Evolutionary conservation across 345 rosid species (phyloP).

Genomic region (Boechera divaricarpa): DNA sequence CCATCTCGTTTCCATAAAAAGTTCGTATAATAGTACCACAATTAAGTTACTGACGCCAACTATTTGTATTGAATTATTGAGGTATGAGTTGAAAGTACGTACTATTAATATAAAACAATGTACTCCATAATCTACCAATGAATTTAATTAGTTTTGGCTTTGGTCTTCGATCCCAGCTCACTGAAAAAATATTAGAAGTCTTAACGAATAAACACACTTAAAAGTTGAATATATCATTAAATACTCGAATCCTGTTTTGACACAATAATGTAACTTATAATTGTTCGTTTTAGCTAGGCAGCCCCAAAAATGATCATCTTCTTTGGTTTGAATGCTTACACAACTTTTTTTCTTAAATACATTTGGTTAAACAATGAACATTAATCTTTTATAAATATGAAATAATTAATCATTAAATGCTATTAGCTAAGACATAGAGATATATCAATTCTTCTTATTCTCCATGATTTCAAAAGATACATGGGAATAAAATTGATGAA

Average conservation of each 20-base stretch:
- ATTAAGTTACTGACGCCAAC: conserved; percentile 13
- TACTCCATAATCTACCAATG: background rate
- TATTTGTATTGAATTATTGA: conserved; percentile 14
- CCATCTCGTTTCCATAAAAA: background rate
- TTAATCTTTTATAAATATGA: background rate
- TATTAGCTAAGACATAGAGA: background rate
- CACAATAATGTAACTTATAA: background rate
- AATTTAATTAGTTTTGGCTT: background rate
- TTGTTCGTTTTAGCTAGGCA: background rate
- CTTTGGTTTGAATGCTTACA: conserved; percentile 5
- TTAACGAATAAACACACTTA: background rate
- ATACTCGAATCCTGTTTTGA: background rate
- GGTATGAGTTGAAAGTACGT: background rate
- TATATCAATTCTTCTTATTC: conserved; percentile 12
- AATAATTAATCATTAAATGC: background rate
- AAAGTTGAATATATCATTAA: background rate
- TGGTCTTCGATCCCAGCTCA: background rate
- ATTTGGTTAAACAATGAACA: background rate
- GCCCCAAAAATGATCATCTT: background rate
- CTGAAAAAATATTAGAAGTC: background rate
- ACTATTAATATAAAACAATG: background rate
- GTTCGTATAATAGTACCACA: background rate
- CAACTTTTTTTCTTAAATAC: background rate
- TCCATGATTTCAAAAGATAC: conserved; percentile 31
- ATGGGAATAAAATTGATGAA: conserved; percentile 21